Base-by-base conservation (phyloP, 331 rosid genomes). In the Erythrophleum ivorense region DNA sequence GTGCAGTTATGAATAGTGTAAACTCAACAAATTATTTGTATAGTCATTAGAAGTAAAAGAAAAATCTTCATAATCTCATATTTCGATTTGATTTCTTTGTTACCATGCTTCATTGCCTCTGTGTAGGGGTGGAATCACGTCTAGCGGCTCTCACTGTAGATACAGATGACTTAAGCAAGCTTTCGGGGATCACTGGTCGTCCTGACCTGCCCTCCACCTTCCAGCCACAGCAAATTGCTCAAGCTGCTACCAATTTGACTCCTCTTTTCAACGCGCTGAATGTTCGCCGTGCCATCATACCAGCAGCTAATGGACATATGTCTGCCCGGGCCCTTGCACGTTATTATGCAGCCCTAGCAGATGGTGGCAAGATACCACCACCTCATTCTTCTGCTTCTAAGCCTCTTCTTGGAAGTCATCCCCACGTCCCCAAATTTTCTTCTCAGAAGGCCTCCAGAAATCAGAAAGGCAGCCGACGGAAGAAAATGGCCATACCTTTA, bases 291-390 rank as follows among this genome's bases (percentile, higher is more conserved):
- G 97, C 97, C 67, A 90, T 91, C 78, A 92, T 97, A 86, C 99
- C 99, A 34, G 91, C 98, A 43, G 99, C 94, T 33, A 97, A 97
- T 43, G 98, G 97, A 55, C 99, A 96, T 78, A 73, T 91, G 89
- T 91, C 99, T 64, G 99, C 98, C 24, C 95, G 98, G 38, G 99
- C 99, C 54, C 97, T 96, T 50, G 98, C 98, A 41, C 95, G 99
- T 34, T 97, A 92, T 60, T 97, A 97, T 75, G 99, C 99, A 75
- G 87, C 98, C 73, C 88, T 97, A 34, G 98, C 84, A 53, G 92
- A 91, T 65, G 94, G 93, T 24, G 98, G 99, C 50, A 84, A 86
- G 63, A 80, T 94, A 82, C 99, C 99, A 1, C 89, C 87, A 9
- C 93, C 97, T 60, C 99, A 94, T 82, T 88, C 94, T 73, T 85